A percentile compares a stretch with the other conserved stretches of the same genome.
phyloP scores from a whole-genome alignment of 306 rosid genomes.

The Gillenia trifoliata region DNA sequence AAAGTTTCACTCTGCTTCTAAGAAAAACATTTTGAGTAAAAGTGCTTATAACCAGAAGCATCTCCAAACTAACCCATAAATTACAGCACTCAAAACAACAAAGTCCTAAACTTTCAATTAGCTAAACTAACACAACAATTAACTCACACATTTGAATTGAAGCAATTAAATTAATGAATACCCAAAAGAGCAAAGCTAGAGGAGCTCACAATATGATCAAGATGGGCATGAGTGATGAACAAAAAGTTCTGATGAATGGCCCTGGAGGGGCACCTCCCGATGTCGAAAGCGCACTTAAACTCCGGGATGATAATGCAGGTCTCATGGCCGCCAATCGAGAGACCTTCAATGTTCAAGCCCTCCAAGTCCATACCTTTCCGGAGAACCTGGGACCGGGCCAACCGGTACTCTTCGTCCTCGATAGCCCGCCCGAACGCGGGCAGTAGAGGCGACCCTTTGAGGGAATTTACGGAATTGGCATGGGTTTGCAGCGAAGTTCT shows the following conservation, averaged over 20 bases:
- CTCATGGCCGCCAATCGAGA: slow-evolving; percentile 91
- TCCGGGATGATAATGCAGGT: slow-evolving; percentile 85
- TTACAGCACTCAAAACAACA: not conserved
- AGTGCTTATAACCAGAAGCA: no score
- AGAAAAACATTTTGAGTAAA: no score
- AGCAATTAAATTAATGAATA: not conserved
- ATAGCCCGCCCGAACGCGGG: slow-evolving; percentile 66
- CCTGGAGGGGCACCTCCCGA: slow-evolving; percentile 76
- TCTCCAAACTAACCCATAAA: not conserved
- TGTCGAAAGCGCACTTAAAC: slow-evolving; percentile 87
- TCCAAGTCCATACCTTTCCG: slow-evolving; percentile 75
- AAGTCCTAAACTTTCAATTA: not conserved
- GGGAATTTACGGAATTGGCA: slow-evolving; percentile 29
- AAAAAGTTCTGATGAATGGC: slow-evolving; percentile 84
- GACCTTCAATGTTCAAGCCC: slow-evolving; percentile 71
- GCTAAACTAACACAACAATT: not conserved
- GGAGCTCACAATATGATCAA: slow-evolving; percentile 90
- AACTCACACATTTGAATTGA: not conserved
- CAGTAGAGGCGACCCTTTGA: slow-evolving; percentile 54
- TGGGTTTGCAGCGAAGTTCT: slow-evolving; percentile 35
- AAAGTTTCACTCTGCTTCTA: no score
- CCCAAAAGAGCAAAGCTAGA: not conserved
- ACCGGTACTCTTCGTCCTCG: slow-evolving; percentile 82
- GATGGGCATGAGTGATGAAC: slow-evolving; percentile 93
- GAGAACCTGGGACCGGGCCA: slow-evolving; percentile 69